Evolutionary conservation across 495 filamentous ascomycete genomes (phyloP), one percentile per base, ranked within the genome.

Genomic region (Trichocladium uniseriatum): DNA sequence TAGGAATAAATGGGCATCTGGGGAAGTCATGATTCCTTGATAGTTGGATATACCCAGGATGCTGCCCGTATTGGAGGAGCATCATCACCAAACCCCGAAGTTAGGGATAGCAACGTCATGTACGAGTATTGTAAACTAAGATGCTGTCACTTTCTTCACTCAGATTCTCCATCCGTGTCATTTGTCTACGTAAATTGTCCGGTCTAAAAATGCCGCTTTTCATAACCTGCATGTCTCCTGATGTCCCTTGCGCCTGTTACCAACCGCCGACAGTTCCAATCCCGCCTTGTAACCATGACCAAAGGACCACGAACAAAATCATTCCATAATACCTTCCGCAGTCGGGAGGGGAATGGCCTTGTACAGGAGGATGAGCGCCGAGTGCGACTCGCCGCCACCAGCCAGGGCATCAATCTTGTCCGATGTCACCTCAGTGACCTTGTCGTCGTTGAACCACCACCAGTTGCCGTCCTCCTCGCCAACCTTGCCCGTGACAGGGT

Each of bases 361-460:
- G 66, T 97, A 98, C 10, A 98, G 80, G 22, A 95, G 72, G 53
- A 98, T 94, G 13, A 98, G 74, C 14, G 92, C 92, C 16, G 89
- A 94, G 69, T 98, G 92, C 38, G 84, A 88, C 70, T 98, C 92
- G 81, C 92, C 92, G 61, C 92, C 92, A 52, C 92, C 92, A 44
- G 88, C 77, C 52, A 98, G 75, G 6, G 83, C 81, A 60, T 91
- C 84, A 55, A 98, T 94, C 72, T 92, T 94, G 56, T 95, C 89
- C 8, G 78, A 69, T 3, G 90, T 83, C 22, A 98, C 92, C 68
- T 97, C 94, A 34, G 84, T 79, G 10, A 98, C 94, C 66, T 91
- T 94, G 60, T 98, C 94, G 58, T 98, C 92, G 62, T 98, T 95
- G 76, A 98, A 98, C 89, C 92, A 97, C 89, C 92, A 98, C 92